Base-by-base conservation (phyloP, 139 green algal species). In the Coelastrella sp. region DNA sequence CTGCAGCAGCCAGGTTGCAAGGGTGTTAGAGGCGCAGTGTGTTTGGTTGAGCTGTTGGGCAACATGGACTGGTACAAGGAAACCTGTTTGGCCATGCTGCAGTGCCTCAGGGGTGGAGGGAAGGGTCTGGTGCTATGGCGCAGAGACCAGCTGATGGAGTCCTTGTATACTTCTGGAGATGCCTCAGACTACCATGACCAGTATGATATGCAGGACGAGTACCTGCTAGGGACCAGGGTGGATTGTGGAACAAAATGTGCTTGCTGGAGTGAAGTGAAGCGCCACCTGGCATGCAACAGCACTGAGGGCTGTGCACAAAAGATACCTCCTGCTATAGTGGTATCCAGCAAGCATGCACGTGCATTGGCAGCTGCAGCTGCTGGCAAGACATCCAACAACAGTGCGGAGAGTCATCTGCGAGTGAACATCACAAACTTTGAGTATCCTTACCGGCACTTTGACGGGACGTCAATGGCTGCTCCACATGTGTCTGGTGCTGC, bases 381-480 rank as follows among this genome's bases (percentile, higher is more conserved):
- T 4, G 43, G 9, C 23, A n/a, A 34, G 3, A 57, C n/a, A 23
- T 27, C n/a, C 25, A 71, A n/a, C 60, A 66, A 48, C 35, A 51
- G 6, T 48, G 48, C 30, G 25, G 21, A 17, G 23, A 37, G 67
- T 9, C 5, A 4, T n/a, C 43, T 74, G 41, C 38, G 17, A 15
- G 79, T 45, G 4, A 66, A 76, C 27, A 30, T 85, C 5, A 77
- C 79, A 6, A 66, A 37, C 13, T 85, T 66, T 48, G 79, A 76
- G 40, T 86, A 73, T 32, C 40, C 38, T 3, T 86, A 80, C 68
- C 34, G 51, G 21, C 48, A 80, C 7, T 86, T 63, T 80, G 80
- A 86, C 27, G 80, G 80, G 9, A 86, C 80, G 2, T 80, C 64
- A 5, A 86, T 86, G 80, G 43, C 80, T 30, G 80, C 66, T 3